Percentiles rank a stretch among this genome's conserved stretches.
Evolutionary conservation across 2,329 filamentous ascomycete genomes (phyloP).

Genomic region (Aspergillus persii): DNA sequence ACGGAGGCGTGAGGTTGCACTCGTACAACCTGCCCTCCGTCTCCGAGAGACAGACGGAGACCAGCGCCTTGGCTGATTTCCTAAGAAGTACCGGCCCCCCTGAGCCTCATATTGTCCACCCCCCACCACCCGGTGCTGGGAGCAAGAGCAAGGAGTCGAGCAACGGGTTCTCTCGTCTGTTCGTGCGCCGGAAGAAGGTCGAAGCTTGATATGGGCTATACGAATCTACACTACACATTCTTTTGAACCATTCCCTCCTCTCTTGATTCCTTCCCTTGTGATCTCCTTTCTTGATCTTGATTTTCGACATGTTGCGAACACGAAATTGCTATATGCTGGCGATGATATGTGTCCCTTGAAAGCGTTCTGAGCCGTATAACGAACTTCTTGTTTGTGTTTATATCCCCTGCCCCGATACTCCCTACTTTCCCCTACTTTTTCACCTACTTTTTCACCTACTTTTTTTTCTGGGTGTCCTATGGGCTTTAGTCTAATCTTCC

Average conservation of each 20-base stretch:
- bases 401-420: neutral
- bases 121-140: constrained; percentile 25
- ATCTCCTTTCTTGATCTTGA: constrained; percentile 4
- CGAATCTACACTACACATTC: neutral
- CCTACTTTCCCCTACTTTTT: neutral
- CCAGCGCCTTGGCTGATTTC: constrained; percentile 70
- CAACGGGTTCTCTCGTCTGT: constrained; percentile 33
- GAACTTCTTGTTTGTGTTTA: constrained; percentile 15
- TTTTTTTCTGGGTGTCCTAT: neutral
- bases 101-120: constrained; percentile 28
- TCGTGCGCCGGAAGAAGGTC: constrained; percentile 32
- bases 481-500: neutral
- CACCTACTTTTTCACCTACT: neutral
- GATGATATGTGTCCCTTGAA: constrained; percentile 6
- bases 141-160: constrained; percentile 15
- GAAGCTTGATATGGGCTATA: constrained; percentile 18
- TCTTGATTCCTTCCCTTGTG: constrained; percentile 8
- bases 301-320: constrained; percentile 11
- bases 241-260: neutral
- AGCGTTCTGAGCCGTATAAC: constrained; percentile 16
- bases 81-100: constrained; percentile 67
- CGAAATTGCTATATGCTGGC: constrained; percentile 9
- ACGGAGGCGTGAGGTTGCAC: constrained; percentile 16
- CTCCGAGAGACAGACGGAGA: constrained; percentile 42
- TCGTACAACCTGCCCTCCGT: constrained; percentile 20